Evolutionary conservation across 1,284 basidiomycete species (phyloP), one percentile per base, ranked within the genome.

Genomic region (Boletus sp.): DNA sequence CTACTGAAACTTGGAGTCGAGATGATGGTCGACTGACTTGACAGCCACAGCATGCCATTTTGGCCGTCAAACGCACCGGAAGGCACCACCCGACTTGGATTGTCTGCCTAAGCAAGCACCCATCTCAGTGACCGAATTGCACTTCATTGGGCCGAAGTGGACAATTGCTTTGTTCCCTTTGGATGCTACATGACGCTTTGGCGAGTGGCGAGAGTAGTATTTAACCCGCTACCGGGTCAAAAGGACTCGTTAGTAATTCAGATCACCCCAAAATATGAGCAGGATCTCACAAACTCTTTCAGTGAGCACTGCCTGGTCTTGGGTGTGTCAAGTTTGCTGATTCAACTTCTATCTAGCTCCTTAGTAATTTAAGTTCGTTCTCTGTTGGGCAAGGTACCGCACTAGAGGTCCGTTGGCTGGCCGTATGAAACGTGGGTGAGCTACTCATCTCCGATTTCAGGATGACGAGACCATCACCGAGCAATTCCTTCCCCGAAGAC

Each of bases 211-310:
- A 53, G 32, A 23, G 44, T n/a, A 16, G 19, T 67, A 61, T 67
- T 58, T 66, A 67, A 50, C 29, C 19, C 17, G 19, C 23, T 19
- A 12, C 44, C 19, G 26, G 19, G 25, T 29, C 32, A 25, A 23
- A n/a, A 39, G 4, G 43, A 16, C 20, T 20, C 26, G 12, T 27
- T 29, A 40, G 20, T 3, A 47, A 16, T 20, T 42, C 20, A 39
- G 40, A 27, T 25, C 29, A 33, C 14, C 25, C 8, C n/a, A 32
- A 17, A 38, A 35, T 26, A 67, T 66, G 66, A 61, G 63, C 63
- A 64, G 61, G 62, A 51, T 66, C 55, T 64, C 66, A 2, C 60
- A 64, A 50, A 64, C 53, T 5, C 45, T 60, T 50, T 67, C 59
- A 44, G 62, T 67, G 38, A 63, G 63, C 35, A 39, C 25, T 39